Conservation (phyloP, 306 rosid genomes). For the Rubus idaeus region DNA sequence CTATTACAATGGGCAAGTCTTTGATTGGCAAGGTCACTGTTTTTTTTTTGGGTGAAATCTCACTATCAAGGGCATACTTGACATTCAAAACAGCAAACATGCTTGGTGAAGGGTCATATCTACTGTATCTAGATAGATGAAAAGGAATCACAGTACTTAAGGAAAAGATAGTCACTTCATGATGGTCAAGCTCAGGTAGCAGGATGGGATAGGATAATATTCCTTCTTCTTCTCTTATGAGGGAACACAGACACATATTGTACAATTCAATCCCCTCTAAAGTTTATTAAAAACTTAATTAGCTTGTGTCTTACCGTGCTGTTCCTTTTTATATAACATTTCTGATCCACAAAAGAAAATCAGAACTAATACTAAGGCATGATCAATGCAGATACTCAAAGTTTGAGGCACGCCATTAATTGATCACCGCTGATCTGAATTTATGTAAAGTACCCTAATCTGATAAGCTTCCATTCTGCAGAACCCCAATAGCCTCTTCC, state of each 20-base stretch:
- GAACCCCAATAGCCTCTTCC: slow-evolving; percentile 53
- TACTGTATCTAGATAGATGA: background rate
- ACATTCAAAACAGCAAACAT: background rate
- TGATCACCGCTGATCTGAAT: background rate
- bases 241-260: background rate
- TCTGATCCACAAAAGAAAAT: background rate
- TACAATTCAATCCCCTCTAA: background rate
- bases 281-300: slow-evolving; percentile 4
- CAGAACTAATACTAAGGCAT: background rate
- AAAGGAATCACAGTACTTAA: slow-evolving; percentile 2
- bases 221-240: background rate
- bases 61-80: background rate
- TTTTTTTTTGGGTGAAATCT: too few species aligned
- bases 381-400: background rate
- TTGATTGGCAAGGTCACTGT: background rate
- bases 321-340: background rate
- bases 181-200: slow-evolving; percentile 6
- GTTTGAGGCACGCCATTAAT: too few species aligned
- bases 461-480: slow-evolving; percentile 22
- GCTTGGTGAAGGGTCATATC: background rate
- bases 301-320: background rate
- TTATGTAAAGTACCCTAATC: background rate
- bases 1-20: background rate
- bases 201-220: background rate
- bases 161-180: background rate